Evolutionary conservation across 1,284 basidiomycete genomes (phyloP).

Genomic region (Bjerkandera adusta): DNA sequence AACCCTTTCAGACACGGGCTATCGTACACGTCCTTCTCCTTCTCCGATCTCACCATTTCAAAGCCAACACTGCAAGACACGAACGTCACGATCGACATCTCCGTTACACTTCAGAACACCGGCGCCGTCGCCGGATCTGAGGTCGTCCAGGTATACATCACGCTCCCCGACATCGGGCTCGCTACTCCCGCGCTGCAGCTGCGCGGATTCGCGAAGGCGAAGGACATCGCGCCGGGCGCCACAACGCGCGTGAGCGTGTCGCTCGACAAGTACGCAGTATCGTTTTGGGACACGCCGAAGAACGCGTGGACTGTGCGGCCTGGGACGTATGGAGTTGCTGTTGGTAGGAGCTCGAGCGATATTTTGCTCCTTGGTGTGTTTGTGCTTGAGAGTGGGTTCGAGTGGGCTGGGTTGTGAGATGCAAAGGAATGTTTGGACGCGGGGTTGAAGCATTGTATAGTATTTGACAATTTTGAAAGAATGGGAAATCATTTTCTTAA

Average conservation of each 20-base stretch:
- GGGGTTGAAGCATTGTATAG: neutral
- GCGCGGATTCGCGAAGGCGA: conserved; percentile 58
- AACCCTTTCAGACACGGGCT: conserved; percentile 56
- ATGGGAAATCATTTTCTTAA: no score
- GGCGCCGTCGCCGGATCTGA: conserved; percentile 59
- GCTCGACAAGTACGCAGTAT: conserved; percentile 60
- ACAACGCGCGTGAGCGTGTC: conserved; percentile 38
- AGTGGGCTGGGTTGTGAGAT: conserved; percentile 46
- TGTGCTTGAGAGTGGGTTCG: conserved; percentile 36
- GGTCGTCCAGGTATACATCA: conserved; percentile 67
- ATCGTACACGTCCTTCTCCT: conserved; percentile 69
- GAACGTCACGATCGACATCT: conserved; percentile 34
- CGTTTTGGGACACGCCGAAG: conserved; percentile 50
- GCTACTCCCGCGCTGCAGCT: conserved; percentile 57
- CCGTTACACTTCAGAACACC: conserved; percentile 54
- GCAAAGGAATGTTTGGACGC: neutral
- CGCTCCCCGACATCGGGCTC: conserved; percentile 50
- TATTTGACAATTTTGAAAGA: no score
- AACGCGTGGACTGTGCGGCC: conserved; percentile 42
- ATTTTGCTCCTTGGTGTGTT: conserved; percentile 39
- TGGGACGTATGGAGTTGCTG: conserved; percentile 44
- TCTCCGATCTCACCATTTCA: conserved; percentile 43
- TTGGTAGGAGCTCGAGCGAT: conserved; percentile 48
- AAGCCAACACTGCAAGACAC: conserved; percentile 28
- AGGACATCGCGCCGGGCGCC: conserved; percentile 43